These are phyloP conservation scores for Glycine tomentella DNA, from an alignment of 306 rosid species.

Conservation along the genomic window DNA sequence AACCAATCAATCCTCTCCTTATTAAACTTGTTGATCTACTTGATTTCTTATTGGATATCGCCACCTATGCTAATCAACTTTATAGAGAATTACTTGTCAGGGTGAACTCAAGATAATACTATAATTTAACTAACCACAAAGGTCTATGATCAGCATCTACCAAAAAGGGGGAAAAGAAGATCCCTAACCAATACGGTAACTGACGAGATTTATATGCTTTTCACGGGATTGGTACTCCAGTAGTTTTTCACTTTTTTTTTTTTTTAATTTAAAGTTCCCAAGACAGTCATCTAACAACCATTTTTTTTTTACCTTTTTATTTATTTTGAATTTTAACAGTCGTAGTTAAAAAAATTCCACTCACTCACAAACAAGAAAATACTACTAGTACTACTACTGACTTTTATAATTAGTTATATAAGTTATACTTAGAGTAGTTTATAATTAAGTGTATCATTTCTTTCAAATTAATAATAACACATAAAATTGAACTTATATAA, in stretches of 20 bases:
- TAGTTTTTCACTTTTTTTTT: neutral
- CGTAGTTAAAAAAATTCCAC: too few species aligned
- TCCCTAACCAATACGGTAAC: neutral
- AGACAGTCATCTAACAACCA: neutral
- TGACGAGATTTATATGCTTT: neutral
- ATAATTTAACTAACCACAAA: conserved; percentile 5
- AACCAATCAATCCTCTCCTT: conserved; percentile 30
- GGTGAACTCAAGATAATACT: neutral
- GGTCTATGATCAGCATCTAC: conserved; percentile 12
- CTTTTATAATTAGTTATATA: too few species aligned
- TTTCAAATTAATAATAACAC: too few species aligned
- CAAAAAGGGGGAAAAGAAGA: neutral
- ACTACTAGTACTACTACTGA: too few species aligned
- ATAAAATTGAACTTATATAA: too few species aligned
- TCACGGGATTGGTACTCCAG: neutral
- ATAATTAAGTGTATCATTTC: too few species aligned
- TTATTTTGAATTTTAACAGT: too few species aligned
- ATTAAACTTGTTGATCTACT: conserved; percentile 27
- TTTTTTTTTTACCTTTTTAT: too few species aligned
- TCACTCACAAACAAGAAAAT: too few species aligned
- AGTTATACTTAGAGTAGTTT: too few species aligned
- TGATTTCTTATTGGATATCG: conserved; percentile 21
- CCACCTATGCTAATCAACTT: conserved; percentile 13
- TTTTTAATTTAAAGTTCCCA: neutral
- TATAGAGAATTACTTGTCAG: conserved; percentile 18